Percentiles rank a stretch among this genome's conserved stretches.
Evolutionary conservation across 805 yeast species (phyloP).

Genomic region (Wickerhamomyces hampshirensis): DNA sequence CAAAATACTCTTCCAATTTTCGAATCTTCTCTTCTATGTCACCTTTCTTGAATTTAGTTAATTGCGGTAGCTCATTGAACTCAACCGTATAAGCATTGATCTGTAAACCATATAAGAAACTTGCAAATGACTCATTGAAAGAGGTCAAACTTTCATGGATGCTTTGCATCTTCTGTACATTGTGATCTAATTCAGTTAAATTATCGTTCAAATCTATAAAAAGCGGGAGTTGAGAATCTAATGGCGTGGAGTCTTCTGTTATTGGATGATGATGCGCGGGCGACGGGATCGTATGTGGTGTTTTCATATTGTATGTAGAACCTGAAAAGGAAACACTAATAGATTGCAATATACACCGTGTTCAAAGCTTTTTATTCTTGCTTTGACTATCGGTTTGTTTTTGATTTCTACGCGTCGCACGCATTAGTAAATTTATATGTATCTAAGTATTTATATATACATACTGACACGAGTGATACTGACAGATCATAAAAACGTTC

Average conservation of each 20-base stretch:
- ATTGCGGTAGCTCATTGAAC: constrained; percentile 33
- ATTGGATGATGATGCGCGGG: constrained; percentile 43
- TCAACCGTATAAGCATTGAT: constrained; percentile 89
- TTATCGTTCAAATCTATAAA: constrained; percentile 44
- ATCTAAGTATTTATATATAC: too few species aligned
- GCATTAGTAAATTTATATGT: too few species aligned
- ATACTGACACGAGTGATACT: constrained; percentile 3
- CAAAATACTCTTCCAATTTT: constrained; percentile 17
- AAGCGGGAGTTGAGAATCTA: constrained; percentile 37
- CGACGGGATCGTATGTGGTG: constrained; percentile 26
- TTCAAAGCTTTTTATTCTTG: constrained; percentile 24
- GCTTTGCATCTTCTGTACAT: constrained; percentile 50
- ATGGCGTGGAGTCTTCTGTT: constrained; percentile 35
- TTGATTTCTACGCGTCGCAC: too few species aligned
- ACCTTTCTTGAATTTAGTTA: constrained; percentile 11
- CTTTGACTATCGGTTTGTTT: too few species aligned
- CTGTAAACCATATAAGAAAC: constrained; percentile 73
- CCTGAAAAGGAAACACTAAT: too few species aligned
- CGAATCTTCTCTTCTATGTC: constrained; percentile 18
- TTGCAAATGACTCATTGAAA: constrained; percentile 75
- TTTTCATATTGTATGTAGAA: not conserved
- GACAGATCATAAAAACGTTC: constrained; percentile 4
- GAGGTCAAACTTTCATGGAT: constrained; percentile 58
- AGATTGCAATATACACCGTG: constrained; percentile 36
- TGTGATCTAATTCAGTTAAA: constrained; percentile 49